Conservation (phyloP, 2,329 filamentous ascomycete species). For the Ceratocystis cubensis region DNA sequence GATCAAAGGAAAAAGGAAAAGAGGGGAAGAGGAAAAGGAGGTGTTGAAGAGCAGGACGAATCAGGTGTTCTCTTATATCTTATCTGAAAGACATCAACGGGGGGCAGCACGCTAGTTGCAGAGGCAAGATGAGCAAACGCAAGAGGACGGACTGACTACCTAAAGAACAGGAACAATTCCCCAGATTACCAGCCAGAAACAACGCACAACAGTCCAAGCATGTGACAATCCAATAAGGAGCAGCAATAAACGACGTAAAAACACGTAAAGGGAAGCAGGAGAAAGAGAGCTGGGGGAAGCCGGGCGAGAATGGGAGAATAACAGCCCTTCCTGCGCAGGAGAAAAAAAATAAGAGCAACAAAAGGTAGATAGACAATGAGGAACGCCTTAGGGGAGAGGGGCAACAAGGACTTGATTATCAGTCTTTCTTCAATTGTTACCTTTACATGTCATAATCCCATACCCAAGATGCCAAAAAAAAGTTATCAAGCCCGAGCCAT, state of each 20-base stretch:
- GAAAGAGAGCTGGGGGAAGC: not conserved
- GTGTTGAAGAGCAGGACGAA: not conserved
- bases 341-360: too few relatives aligned
- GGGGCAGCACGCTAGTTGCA: not conserved
- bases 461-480: not conserved
- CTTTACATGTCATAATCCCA: not conserved
- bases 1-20: not conserved
- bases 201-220: not conserved
- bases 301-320: not conserved
- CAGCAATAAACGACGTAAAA: slow-evolving; percentile 3
- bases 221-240: slow-evolving; percentile 2
- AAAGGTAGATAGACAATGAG: too few relatives aligned
- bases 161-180: not conserved
- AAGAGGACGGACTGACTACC: not conserved
- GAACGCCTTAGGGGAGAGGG: not conserved
- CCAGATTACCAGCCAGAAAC: not conserved
- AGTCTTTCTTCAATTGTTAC: not conserved
- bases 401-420: not conserved
- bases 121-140: not conserved
- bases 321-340: too few relatives aligned
- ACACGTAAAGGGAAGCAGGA: not conserved
- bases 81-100: not conserved
- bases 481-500: not conserved
- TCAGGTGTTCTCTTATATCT: not conserved
- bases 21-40: not conserved